Evolutionary conservation across 306 rosid species (phyloP), one percentile per base, ranked within the genome.

Genomic region (Comarum palustre): DNA sequence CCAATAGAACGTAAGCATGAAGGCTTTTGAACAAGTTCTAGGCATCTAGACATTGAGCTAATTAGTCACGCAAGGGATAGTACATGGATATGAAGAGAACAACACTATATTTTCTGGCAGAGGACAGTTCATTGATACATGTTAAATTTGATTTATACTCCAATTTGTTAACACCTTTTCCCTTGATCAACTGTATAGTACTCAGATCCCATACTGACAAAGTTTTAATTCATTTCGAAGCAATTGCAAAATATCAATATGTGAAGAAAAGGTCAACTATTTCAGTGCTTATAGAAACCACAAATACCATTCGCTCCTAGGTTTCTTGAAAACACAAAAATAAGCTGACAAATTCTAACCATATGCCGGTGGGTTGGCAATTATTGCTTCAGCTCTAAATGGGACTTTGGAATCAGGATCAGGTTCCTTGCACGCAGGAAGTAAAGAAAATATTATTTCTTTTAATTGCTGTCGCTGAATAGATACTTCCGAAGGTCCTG

Each of bases 321-420:
- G 22, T 55, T 51, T 22, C 16, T 54, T 25, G 42, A 65, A 69
- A 74, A 45, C n/a, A 47, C n/a, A 73, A 19, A 42, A 48, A 51
- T 69, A 75, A 38, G 54, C 20, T 16, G 67, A 68, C 7, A 36
- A 59, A 75, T 70, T 54, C 94, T 88, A 82, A 91, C 98, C 98
- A 83, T 94, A 89, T 77, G 96, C 91, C 36, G 98, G 98, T 51
- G 98, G 97, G 61, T 94, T 94, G 78, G 98, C 92, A 81, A 94
- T 91, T 82, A 94, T 89, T 1, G 98, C 97, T 25, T 91, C 91
- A 24, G 87, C 96, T 62, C 65, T 72, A 81, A 94, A 94, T n/a
- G 77, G 81, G 81, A 83, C 54, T 9, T 80, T 75, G 66, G 90
- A 78, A 17, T 84, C 90, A 17, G 90, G 97, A 78, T 94, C 95